A percentile compares a stretch with the other conserved stretches of the same genome.
phyloP scores from a whole-genome alignment of 2,329 filamentous ascomycete species.

The Lecanosticta acicola region DNA sequence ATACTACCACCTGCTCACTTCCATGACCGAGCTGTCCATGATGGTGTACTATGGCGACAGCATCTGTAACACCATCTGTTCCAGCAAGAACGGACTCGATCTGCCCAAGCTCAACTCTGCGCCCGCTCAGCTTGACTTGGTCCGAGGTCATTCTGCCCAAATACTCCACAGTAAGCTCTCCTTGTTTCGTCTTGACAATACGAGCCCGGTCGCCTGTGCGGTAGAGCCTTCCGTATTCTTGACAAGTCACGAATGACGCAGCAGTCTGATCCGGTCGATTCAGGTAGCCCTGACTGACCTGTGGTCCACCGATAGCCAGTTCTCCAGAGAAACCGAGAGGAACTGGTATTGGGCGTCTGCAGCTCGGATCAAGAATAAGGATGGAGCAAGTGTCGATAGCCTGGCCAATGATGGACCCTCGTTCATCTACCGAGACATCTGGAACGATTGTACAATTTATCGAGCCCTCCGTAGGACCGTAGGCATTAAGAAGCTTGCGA shows the following conservation, averaged over 20 bases:
- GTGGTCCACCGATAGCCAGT: constrained; percentile 13
- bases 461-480: constrained; percentile 17
- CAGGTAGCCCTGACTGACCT: constrained; percentile 17
- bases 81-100: constrained; percentile 9
- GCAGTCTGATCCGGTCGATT: constrained; percentile 13
- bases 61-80: constrained; percentile 3
- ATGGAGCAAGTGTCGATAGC: constrained; percentile 11
- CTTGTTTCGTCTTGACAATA: constrained; percentile 5
- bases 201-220: constrained; percentile 11
- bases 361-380: constrained; percentile 3
- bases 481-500: constrained; percentile 12
- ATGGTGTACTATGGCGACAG: constrained; percentile 6
- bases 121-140: constrained; percentile 11
- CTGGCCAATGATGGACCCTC: constrained; percentile 11
- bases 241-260: constrained; percentile 6
- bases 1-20: constrained; percentile 11
- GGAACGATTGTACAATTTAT: constrained; percentile 13
- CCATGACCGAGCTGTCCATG: constrained; percentile 5
- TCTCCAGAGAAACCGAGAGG: constrained; percentile 13
- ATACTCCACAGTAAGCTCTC: constrained; percentile 12
- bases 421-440: constrained; percentile 7
- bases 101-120: constrained; percentile 9
- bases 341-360: constrained; percentile 4
- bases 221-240: constrained; percentile 5
- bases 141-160: constrained; percentile 12